Percentiles rank a stretch among this genome's conserved stretches.
Evolutionary conservation across 495 filamentous ascomycete species (phyloP).

Genomic region (Hypoxylon trugodes): DNA sequence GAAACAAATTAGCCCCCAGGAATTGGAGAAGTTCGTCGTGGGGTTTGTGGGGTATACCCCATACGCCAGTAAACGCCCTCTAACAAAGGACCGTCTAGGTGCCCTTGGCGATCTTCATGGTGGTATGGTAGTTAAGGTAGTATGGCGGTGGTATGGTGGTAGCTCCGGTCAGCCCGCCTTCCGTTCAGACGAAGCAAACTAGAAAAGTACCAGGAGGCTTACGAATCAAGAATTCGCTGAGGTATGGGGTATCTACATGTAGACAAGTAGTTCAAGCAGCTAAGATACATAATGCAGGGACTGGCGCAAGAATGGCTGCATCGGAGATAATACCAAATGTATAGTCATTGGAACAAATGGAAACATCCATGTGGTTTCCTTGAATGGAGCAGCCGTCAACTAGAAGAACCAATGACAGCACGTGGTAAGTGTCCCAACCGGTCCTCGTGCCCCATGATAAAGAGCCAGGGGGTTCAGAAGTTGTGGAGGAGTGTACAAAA

Average conservation of each 20-base stretch:
- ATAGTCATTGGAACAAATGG: conserved; percentile 12
- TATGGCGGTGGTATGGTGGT: too few relatives aligned
- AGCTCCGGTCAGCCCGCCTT: conserved; percentile 6
- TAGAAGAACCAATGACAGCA: conserved; percentile 15
- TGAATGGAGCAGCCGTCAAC: conserved; percentile 9
- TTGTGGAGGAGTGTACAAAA: too few relatives aligned
- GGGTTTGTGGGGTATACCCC: conserved; percentile 42
- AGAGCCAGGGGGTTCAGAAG: neutral
- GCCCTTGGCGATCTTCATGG: conserved; percentile 29
- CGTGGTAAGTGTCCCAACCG: neutral
- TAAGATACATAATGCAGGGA: conserved; percentile 24
- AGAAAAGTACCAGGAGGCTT: too few relatives aligned
- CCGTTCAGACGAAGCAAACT: too few relatives aligned
- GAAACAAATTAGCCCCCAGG: conserved; percentile 27
- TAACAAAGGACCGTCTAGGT: conserved; percentile 26
- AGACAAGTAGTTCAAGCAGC: too few relatives aligned
- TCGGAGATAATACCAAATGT: conserved; percentile 12
- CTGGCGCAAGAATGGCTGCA: conserved; percentile 21
- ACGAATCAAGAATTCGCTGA: neutral
- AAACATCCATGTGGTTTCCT: conserved; percentile 14
- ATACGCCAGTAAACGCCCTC: neutral
- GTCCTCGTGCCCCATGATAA: conserved; percentile 4
- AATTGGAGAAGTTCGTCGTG: conserved; percentile 44
- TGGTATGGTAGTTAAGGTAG: conserved; percentile 16
- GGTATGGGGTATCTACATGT: too few relatives aligned